phyloP scores from a whole-genome alignment of 441 rosid genomes.

The Erodium texanum region DNA sequence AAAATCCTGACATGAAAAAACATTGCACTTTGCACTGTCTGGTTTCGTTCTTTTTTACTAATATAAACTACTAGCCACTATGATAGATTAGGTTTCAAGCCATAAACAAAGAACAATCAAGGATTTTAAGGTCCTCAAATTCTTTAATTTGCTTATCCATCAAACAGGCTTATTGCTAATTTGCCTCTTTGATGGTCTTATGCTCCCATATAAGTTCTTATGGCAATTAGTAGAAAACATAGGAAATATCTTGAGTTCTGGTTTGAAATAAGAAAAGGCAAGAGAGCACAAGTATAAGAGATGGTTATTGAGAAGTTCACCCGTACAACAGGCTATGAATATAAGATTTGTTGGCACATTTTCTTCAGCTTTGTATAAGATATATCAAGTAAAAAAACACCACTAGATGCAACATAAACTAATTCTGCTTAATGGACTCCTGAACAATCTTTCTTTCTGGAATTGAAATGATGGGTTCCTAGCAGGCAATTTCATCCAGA shows the following conservation, averaged over 20 bases:
- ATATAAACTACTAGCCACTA: not conserved
- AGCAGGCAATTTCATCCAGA: not conserved
- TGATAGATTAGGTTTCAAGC: too few relatives aligned
- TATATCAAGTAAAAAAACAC: not conserved
- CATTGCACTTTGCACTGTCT: not conserved
- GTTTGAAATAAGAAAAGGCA: too few relatives aligned
- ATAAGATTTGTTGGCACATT: not conserved
- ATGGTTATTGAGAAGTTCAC: too few relatives aligned
- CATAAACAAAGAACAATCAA: too few relatives aligned
- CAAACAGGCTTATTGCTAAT: not conserved
- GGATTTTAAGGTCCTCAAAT: not conserved
- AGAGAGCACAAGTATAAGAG: too few relatives aligned
- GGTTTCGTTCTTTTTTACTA: not conserved
- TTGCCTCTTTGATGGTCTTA: too few relatives aligned
- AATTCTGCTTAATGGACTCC: not conserved
- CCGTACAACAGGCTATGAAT: not conserved
- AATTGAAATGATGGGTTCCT: not conserved
- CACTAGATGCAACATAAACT: not conserved
- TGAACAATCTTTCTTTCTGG: not conserved
- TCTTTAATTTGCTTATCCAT: not conserved
- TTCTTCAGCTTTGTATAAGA: not conserved
- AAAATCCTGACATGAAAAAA: too few relatives aligned
- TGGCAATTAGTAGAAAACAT: too few relatives aligned
- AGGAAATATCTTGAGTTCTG: too few relatives aligned
- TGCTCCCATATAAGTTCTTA: too few relatives aligned